Base-by-base conservation (phyloP, 352 stramenopile species). In the Aphanomyces invadans region DNA sequence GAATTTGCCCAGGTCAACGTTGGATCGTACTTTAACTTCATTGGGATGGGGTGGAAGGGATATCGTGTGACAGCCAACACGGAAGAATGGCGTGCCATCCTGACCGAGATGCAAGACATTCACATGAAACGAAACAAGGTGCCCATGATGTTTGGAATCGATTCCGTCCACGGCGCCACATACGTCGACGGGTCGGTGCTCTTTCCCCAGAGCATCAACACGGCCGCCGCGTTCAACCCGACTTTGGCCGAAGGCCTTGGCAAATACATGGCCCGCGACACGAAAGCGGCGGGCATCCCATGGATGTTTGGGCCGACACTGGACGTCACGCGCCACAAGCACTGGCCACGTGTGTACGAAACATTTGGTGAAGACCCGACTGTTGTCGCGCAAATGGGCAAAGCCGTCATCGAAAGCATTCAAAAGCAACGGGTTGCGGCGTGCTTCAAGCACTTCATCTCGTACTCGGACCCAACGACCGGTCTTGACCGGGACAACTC, bases 291-390 rank as follows among this genome's bases (percentile, higher is more conserved):
- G 0, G 92, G 89, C 0, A 92, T 97, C 46, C 80, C 79, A 1
- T 98, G 88, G 90, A 52, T 98, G 0, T 98, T 97, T 76, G 78
- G 74, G 5, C 92, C 92, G 0, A 89, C 97, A 21, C 75, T 90
- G 15, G 85, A 93, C 61, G 75, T 98, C 55, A 83, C 83, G 0
- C 82, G 88, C 53, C 91, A 97, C 65, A 83, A 89, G 0, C 74
- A 92, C 12, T 98, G 92, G 91, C 71, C 83, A 2, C 75, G 92
- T 17, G 90, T 93, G 3, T 97, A 86, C 63, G 94, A 98, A 73
- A 98, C 91, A 11, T 98, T 97, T 75, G 90, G 94, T 3, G 89
- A 98, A 81, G 90, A 97, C 62, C 87, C 89, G 5, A 55, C 77
- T 28, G 2, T 97, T 4, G 83, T 81, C 2, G 85, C 81, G 0